Evolutionary conservation across 257 asterid genomes (phyloP), one percentile per base, ranked within the genome.

Genomic region (Nicotiana paniculata): DNA sequence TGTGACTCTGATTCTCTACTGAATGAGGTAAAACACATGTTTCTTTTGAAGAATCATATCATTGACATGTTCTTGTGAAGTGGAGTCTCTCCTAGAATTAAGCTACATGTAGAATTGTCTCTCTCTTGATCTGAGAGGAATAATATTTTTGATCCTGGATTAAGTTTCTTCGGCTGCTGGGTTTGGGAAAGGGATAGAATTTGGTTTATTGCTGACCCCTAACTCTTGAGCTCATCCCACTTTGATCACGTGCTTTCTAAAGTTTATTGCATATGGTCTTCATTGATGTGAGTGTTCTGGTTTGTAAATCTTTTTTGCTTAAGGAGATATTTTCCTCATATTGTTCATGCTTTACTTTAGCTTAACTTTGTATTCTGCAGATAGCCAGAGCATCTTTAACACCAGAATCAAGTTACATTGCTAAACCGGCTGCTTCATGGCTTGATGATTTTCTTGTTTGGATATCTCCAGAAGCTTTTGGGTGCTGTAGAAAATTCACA

Each of bases 351-450:
- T n/a, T 75, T 51, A 75, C 80, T 76, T 84, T 64, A 77, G 77
- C 70, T 74, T 74, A 15, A 75, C 79, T 64, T 66, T 77, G 64
- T 72, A 63, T 83, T 81, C 81, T 88, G 90, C 92, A 96, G 99
- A 96, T 96, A 78, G 85, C 99, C 51, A 91, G 93, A 90, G 98
- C 97, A 78, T 94, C 98, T 85, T 91, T 92, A 84, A 87, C 85
- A 66, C 95, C 99, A 16, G 95, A 94, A 87, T 91, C 97, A 46
- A 96, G 99, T 85, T 92, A 96, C 82, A 96, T 96, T 83, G 98
- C 99, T 80, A 96, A 96, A 90, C 99, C 99, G 9, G 99, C 99
- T 75, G 99, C 99, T 78, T 96, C 99, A 48, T 96, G 99, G 99
- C 97, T 96, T 28, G 99, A 96, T 62, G 99, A 96, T 89, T 96